Conservation (phyloP, 495 filamentous ascomycete genomes). For the Cairneyella variabilis region DNA sequence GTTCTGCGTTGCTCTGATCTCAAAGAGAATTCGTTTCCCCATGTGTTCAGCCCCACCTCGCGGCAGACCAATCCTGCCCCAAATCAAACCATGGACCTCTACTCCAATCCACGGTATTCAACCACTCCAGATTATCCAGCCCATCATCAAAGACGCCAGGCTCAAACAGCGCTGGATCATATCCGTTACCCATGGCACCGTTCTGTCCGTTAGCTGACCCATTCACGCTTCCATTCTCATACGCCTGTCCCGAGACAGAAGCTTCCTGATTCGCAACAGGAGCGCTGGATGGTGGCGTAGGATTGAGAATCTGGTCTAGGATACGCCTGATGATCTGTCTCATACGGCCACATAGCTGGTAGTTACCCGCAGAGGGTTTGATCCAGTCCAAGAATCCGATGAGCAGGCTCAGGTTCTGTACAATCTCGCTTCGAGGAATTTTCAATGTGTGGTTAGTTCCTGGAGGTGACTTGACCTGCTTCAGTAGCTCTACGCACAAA, state of each 20-base stretch:
- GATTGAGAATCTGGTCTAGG: conserved; percentile 23
- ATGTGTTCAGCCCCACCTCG: neutral
- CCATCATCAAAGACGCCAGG: neutral
- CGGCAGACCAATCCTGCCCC: neutral
- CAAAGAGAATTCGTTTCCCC: too few species aligned
- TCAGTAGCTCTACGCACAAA: conserved; percentile 26
- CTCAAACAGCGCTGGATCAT: conserved; percentile 9
- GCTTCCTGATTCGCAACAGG: too few species aligned
- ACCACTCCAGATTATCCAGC: neutral
- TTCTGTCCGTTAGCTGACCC: too few species aligned
- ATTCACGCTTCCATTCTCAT: neutral
- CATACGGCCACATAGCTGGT: conserved; percentile 22
- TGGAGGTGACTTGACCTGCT: conserved; percentile 17
- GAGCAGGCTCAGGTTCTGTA: conserved; percentile 24
- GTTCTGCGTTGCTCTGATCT: too few species aligned
- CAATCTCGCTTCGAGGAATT: conserved; percentile 21
- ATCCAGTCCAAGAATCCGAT: conserved; percentile 28
- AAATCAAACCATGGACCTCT: neutral
- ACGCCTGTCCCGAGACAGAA: neutral
- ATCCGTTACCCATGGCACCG: neutral
- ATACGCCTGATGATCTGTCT: conserved; percentile 24
- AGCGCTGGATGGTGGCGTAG: neutral
- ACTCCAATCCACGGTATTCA: neutral
- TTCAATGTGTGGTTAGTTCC: neutral
- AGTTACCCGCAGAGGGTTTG: conserved; percentile 24